These are phyloP conservation scores for Polygonum aviculare DNA, from an alignment of 148 eudicot genomes.

Conservation along the genomic window DNA sequence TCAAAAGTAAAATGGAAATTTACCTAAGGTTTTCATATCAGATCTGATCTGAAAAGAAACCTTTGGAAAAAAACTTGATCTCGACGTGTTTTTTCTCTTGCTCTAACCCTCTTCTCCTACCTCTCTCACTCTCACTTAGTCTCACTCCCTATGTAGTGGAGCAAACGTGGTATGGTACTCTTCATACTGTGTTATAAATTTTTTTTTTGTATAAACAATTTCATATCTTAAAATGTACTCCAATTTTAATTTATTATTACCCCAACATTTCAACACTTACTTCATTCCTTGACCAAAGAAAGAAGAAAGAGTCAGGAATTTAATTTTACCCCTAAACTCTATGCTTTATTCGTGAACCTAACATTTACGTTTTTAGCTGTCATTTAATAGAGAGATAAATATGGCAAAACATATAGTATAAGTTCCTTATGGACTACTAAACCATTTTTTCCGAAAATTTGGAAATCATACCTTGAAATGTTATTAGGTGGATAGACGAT, in stretches of 20 bases:
- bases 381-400: background rate
- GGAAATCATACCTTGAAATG: too few relatives aligned
- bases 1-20: background rate
- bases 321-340: background rate
- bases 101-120: background rate
- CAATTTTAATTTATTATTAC: too few relatives aligned
- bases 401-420: too few relatives aligned
- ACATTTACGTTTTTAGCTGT: background rate
- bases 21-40: background rate
- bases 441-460: too few relatives aligned
- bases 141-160: background rate
- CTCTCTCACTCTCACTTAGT: background rate
- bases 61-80: background rate
- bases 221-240: too few relatives aligned
- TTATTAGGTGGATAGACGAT: too few relatives aligned
- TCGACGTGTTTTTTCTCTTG: background rate
- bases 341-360: background rate
- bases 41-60: background rate
- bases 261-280: too few relatives aligned
- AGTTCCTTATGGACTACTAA: too few relatives aligned
- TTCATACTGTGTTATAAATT: too few relatives aligned
- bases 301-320: too few relatives aligned
- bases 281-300: too few relatives aligned
- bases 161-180: background rate
- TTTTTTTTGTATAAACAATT: too few relatives aligned